phyloP scores from a whole-genome alignment of 2,329 filamentous ascomycete genomes.

The Aspergillus costaricaensis region DNA sequence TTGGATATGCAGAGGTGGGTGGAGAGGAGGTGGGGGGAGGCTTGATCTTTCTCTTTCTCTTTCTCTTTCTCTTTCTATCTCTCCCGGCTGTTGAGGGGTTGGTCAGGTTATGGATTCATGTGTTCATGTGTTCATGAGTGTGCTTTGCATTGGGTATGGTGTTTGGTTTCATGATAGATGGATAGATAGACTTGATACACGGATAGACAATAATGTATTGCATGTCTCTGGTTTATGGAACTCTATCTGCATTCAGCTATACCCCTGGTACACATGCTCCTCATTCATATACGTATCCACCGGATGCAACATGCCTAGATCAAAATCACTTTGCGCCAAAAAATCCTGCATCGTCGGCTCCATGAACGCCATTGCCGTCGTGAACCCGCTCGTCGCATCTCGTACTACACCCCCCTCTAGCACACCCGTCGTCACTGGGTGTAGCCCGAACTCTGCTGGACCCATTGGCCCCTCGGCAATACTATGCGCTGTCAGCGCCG shows the following conservation, averaged over 20 bases:
- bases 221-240: too few relatives aligned
- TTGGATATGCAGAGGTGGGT: slow-evolving; percentile 39
- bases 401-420: background rate
- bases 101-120: too few relatives aligned
- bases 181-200: too few relatives aligned
- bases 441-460: background rate
- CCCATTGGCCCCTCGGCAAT: background rate
- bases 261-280: slow-evolving; percentile 16
- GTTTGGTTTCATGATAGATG: too few relatives aligned
- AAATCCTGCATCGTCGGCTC: slow-evolving; percentile 45
- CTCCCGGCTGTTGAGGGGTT: background rate
- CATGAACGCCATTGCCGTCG: slow-evolving; percentile 41
- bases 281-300: slow-evolving; percentile 40
- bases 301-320: slow-evolving; percentile 37
- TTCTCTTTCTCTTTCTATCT: background rate
- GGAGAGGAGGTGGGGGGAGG: slow-evolving; percentile 21
- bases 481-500: background rate
- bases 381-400: slow-evolving; percentile 28
- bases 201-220: too few relatives aligned
- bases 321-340: slow-evolving; percentile 41
- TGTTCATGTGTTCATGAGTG: too few relatives aligned
- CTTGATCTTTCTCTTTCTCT: background rate
- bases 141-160: too few relatives aligned
- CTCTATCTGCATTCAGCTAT: background rate
- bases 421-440: background rate